Conservation (phyloP, 495 filamentous ascomycete genomes). For the Astrothelium macrocarpum region DNA sequence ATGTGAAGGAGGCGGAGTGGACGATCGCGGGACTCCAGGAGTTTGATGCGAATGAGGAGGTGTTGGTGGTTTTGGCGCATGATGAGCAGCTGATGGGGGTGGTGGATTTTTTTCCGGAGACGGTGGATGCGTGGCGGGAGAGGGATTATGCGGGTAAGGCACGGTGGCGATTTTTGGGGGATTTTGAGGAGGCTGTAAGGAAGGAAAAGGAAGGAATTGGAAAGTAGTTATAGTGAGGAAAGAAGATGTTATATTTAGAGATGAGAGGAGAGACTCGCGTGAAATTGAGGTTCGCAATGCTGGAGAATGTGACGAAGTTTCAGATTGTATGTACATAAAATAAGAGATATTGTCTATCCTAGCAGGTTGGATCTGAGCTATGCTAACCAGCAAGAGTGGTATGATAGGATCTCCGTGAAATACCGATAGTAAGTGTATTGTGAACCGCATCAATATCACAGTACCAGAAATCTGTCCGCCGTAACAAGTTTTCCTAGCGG, state of each 20-base stretch:
- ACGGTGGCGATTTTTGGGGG: slow-evolving; percentile 48
- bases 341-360: too few relatives aligned
- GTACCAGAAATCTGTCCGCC: too few relatives aligned
- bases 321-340: too few relatives aligned
- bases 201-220: slow-evolving; percentile 14
- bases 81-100: slow-evolving; percentile 39
- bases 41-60: slow-evolving; percentile 41
- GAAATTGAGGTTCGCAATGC: too few relatives aligned
- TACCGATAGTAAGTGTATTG: too few relatives aligned
- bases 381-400: too few relatives aligned
- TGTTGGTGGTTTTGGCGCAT: slow-evolving; percentile 45
- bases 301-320: too few relatives aligned
- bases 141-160: slow-evolving; percentile 41
- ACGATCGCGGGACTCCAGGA: slow-evolving; percentile 22
- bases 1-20: slow-evolving; percentile 19
- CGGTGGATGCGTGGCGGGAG: slow-evolving; percentile 41
- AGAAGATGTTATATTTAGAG: neutral
- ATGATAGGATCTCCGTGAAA: too few relatives aligned
- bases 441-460: too few relatives aligned
- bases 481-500: too few relatives aligned
- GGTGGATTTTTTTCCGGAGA: slow-evolving; percentile 44
- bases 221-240: neutral
- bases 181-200: slow-evolving; percentile 36
- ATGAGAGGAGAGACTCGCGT: neutral
- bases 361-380: too few relatives aligned